Conservation (phyloP, 106 monocot species). For the Apostasia shenzhenica region DNA sequence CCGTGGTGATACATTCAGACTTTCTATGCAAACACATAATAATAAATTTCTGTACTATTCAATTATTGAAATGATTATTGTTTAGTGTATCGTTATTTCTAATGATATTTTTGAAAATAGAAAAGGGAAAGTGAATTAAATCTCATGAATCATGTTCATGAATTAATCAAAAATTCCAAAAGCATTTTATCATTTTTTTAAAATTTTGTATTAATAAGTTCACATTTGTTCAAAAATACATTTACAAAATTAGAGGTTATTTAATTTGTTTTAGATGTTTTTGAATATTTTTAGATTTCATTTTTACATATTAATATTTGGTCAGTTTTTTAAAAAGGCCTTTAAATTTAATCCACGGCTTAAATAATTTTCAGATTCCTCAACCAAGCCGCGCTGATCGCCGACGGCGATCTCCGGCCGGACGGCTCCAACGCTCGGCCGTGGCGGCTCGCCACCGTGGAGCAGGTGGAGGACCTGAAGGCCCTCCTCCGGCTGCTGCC, state of each 20-base stretch:
- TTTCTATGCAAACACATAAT: too few relatives aligned
- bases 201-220: not conserved
- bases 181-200: not conserved
- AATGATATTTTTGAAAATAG: not conserved
- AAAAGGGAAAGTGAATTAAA: not conserved
- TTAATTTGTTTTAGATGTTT: not conserved
- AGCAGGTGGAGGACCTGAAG: slow-evolving; percentile 70
- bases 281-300: not conserved
- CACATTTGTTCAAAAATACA: not conserved
- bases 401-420: slow-evolving; percentile 14
- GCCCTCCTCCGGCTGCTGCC: slow-evolving; percentile 38
- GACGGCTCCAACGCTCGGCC: slow-evolving; percentile 25
- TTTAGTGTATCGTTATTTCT: not conserved
- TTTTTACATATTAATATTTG: not conserved
- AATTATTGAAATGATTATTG: not conserved
- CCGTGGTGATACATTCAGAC: too few relatives aligned
- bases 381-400: slow-evolving; percentile 39
- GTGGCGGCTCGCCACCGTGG: slow-evolving; percentile 49
- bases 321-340: not conserved
- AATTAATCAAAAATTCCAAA: not conserved
- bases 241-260: not conserved
- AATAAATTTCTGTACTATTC: too few relatives aligned
- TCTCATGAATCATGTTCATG: not conserved
- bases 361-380: slow-evolving; percentile 23
- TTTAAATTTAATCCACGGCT: not conserved